These are phyloP conservation scores for Pyrenophora seminiperda DNA, from an alignment of 2,329 filamentous ascomycete genomes.

Conservation along the genomic window DNA sequence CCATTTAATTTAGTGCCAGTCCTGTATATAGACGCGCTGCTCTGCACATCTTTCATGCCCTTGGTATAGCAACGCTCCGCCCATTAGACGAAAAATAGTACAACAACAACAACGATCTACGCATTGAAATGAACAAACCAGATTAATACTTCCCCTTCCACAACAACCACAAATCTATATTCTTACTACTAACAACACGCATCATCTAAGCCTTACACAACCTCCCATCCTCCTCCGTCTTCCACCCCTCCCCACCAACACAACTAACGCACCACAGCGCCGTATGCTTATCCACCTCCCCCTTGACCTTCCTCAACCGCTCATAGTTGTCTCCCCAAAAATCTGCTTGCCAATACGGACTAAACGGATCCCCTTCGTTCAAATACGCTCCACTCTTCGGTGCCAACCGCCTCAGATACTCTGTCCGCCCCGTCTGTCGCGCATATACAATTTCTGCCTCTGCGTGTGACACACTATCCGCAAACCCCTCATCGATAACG, in stretches of 20 bases:
- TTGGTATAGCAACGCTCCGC: too few species aligned
- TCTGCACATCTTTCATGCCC: too few species aligned
- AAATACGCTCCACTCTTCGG: slow-evolving; percentile 37
- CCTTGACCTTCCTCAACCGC: slow-evolving; percentile 24
- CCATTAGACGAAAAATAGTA: too few species aligned
- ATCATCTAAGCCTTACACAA: slow-evolving; percentile 22
- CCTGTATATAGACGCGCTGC: too few species aligned
- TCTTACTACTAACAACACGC: too few species aligned
- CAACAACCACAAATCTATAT: too few species aligned
- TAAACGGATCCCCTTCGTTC: slow-evolving; percentile 35
- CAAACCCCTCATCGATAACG: slow-evolving; percentile 22
- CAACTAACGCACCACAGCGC: slow-evolving; percentile 33
- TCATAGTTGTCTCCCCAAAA: slow-evolving; percentile 32
- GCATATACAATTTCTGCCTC: slow-evolving; percentile 22
- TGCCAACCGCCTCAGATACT: slow-evolving; percentile 20
- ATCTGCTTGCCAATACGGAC: slow-evolving; percentile 32
- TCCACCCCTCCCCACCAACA: slow-evolving; percentile 36
- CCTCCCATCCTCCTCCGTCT: slow-evolving; percentile 20
- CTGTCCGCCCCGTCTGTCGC: slow-evolving; percentile 27
- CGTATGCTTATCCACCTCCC: slow-evolving; percentile 26
- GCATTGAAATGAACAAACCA: too few species aligned
- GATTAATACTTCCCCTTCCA: too few species aligned
- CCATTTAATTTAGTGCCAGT: too few species aligned
- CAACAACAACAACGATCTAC: too few species aligned
- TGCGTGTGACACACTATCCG: slow-evolving; percentile 11